phyloP scores from a whole-genome alignment of 805 yeast genomes.

The Wickerhamiella brachini region DNA sequence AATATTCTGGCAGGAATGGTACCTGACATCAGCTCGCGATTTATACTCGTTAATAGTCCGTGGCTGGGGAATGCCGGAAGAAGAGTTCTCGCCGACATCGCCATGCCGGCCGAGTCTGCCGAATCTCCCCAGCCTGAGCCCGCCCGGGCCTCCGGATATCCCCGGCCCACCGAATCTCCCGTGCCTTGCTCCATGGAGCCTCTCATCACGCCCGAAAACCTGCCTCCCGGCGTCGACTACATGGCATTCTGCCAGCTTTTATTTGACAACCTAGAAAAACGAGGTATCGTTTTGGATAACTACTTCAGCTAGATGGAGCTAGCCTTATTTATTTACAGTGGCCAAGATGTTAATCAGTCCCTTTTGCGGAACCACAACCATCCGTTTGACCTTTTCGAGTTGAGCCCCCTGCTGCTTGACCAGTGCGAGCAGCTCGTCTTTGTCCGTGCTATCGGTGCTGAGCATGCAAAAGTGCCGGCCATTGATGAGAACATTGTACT shows the following conservation, averaged over 20 bases:
- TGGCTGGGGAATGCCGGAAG: constrained; percentile 4
- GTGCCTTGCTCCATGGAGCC: too few species aligned
- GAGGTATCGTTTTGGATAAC: neutral
- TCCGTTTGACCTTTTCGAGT: constrained; percentile 3
- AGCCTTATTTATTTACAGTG: neutral
- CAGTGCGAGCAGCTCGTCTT: constrained; percentile 8
- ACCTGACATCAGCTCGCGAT: neutral
- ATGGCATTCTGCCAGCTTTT: constrained; percentile 1
- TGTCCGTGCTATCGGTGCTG: constrained; percentile 2
- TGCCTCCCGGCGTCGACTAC: neutral
- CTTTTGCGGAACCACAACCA: constrained; percentile 12
- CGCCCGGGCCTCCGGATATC: too few species aligned
- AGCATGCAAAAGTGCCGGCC: constrained; percentile 35
- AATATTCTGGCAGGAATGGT: neutral
- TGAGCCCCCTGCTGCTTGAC: neutral
- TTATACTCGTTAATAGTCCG: constrained; percentile 5
- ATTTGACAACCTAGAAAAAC: neutral
- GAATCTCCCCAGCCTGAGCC: too few species aligned
- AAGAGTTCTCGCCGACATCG: too few species aligned
- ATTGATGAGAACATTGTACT: constrained; percentile 53
- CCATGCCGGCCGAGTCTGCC: neutral
- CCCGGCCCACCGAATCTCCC: too few species aligned
- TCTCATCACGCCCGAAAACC: neutral
- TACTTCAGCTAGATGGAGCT: neutral
- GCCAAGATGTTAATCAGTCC: constrained; percentile 9